A percentile compares a stretch with the other conserved stretches of the same genome.
Conservation (phyloP, 768 basidiomycete genomes). For the Steccherinum ochraceum region DNA sequence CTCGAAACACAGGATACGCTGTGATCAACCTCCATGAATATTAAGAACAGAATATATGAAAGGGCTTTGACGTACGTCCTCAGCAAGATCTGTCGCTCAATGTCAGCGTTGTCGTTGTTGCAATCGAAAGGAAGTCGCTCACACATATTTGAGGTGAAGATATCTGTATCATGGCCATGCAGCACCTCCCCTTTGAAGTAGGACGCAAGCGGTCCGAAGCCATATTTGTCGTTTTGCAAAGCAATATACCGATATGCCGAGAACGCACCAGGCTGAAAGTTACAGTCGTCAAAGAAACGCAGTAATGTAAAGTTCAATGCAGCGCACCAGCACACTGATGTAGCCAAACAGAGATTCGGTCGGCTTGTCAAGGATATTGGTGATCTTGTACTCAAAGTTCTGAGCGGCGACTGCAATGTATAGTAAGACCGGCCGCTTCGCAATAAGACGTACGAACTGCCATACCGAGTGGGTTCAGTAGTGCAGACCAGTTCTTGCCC, state of each 20-base stretch:
- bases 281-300: background rate
- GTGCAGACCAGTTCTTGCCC: constrained; percentile 74
- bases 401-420: constrained; percentile 76
- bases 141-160: constrained; percentile 98
- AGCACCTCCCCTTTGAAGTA: constrained; percentile 96
- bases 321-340: constrained; percentile 77
- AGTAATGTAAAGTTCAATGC: background rate
- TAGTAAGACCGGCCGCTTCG: background rate
- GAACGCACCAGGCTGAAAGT: constrained; percentile 76
- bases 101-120: no score
- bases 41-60: constrained; percentile 6
- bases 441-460: constrained; percentile 8
- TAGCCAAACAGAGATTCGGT: constrained; percentile 91
- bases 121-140: no score
- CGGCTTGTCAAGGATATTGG: constrained; percentile 87
- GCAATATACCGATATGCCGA: constrained; percentile 91
- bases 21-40: constrained; percentile 14
- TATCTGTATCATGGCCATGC: constrained; percentile 80
- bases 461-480: constrained; percentile 81
- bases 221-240: constrained; percentile 75
- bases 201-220: constrained; percentile 84
- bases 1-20: constrained; percentile 83
- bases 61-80: constrained; percentile 55
- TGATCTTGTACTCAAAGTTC: constrained; percentile 93
- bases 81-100: constrained; percentile 62